Base-by-base conservation (phyloP, 805 yeast species). In the Candida dendrica region DNA sequence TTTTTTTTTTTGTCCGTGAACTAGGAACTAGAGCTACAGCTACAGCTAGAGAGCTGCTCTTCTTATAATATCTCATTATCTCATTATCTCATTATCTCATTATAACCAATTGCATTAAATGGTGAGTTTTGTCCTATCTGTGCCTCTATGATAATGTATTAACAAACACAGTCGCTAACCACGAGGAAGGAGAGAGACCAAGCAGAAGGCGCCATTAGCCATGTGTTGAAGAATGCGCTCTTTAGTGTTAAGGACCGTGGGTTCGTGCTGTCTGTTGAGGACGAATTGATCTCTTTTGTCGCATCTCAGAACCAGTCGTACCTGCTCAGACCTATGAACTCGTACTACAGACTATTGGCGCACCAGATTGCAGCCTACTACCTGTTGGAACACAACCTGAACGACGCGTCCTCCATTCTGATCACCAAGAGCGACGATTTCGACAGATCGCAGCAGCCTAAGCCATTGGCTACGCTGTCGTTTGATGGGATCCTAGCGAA, bases 291-390 rank as follows among this genome's bases (percentile, higher is more conserved):
- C 13, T 64, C 61, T 19, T 77, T 79, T 50, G 65, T 76, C 31
- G 50, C 64, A 7, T 61, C 67, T 38, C 64, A 50, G 52, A 70
- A 50, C 40, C 66, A 53, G 51, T 68, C 59, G 48, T 68, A 55
- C 59, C 72, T 26, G 51, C 64, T 67, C 62, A 67, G 49, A 20
- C 59, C 58, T 6, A 72, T 78, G 71, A 84, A 84, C 57, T 79
- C 88, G 3, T 84, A 79, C 56, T 79, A 77, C 49, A 64, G 91
- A 49, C 63, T 84, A 37, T 60, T 84, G 41, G 71, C 83, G 0
- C 90, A 84, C 58, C 84, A 81, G 48, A 63, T 82, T 30, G 85
- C 89, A 4, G 82, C 78, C 32, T 81, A 81, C 55, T 80, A 81
- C 52, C 64, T 68, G 19, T 57, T 83, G 42, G 79, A 78, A 35